Conservation (phyloP, 179 eudicot genomes). For the Camellia oleifera region DNA sequence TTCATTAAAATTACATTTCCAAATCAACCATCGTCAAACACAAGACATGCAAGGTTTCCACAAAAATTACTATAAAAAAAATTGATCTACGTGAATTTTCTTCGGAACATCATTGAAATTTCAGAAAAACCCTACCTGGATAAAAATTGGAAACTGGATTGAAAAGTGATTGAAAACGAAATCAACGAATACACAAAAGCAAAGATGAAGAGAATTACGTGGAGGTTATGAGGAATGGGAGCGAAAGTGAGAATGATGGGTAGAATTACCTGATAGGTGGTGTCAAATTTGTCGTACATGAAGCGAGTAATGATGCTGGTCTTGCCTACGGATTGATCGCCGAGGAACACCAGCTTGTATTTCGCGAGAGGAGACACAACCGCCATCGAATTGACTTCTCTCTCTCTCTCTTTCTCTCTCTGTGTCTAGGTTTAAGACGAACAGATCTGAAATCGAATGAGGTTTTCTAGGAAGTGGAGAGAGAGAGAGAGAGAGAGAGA, state of each 20-base stretch:
- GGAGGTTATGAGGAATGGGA: neutral
- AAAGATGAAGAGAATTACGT: neutral
- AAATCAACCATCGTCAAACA: neutral
- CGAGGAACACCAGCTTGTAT: slow-evolving; percentile 58
- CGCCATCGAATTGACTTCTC: slow-evolving; percentile 32
- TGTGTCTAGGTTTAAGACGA: neutral
- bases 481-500: no score
- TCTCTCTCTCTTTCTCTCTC: slow-evolving; percentile 7
- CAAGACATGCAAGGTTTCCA: neutral
- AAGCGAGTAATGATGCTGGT: slow-evolving; percentile 69
- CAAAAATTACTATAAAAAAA: neutral
- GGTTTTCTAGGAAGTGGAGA: slow-evolving; percentile 9
- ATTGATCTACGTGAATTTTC: neutral
- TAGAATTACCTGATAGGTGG: slow-evolving; percentile 50
- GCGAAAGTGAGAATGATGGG: neutral
- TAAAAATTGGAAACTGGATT: neutral
- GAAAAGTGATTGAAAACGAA: neutral
- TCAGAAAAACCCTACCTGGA: neutral
- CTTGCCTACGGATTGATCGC: slow-evolving; percentile 70
- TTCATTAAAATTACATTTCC: no score
- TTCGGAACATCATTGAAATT: neutral
- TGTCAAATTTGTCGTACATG: slow-evolving; percentile 65
- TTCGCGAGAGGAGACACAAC: slow-evolving; percentile 54
- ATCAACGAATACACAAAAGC: neutral
- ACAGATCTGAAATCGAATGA: slow-evolving; percentile 10